Evolutionary conservation across 2,329 filamentous ascomycete genomes (phyloP).

Genomic region (Didymellaceae sp.): DNA sequence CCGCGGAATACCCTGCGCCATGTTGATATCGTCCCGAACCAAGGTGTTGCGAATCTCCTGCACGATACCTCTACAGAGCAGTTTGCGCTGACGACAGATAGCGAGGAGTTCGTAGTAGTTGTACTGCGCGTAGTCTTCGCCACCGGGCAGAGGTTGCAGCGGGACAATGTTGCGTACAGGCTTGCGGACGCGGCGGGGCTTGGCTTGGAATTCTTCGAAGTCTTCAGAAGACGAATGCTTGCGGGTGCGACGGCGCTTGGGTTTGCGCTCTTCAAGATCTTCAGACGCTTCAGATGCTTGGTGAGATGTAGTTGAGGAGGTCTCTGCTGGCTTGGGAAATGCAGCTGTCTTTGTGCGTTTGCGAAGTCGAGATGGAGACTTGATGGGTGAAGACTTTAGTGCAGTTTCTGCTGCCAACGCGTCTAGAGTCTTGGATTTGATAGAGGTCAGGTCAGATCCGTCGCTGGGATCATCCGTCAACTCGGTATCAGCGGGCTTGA

Average conservation of each 20-base stretch:
- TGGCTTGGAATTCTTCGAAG: too few species aligned
- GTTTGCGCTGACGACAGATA: conserved; percentile 22
- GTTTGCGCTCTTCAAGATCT: too few species aligned
- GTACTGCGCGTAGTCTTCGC: conserved; percentile 17
- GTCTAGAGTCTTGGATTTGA: not conserved
- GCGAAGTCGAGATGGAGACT: not conserved
- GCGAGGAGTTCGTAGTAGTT: conserved; percentile 26
- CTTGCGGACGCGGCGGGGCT: too few species aligned
- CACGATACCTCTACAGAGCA: conserved; percentile 19
- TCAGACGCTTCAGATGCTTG: too few species aligned
- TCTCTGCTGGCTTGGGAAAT: too few species aligned
- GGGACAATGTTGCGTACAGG: not conserved
- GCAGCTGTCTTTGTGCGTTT: too few species aligned
- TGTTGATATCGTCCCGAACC: conserved; percentile 29
- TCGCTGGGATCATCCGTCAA: not conserved
- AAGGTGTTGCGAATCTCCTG: conserved; percentile 22
- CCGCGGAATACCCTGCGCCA: conserved; percentile 11
- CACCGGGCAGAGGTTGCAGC: conserved; percentile 5
- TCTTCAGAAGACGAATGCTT: too few species aligned
- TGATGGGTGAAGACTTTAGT: not conserved
- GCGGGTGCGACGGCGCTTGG: too few species aligned
- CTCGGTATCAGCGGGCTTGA: not conserved
- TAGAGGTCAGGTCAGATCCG: not conserved
- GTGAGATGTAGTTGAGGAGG: too few species aligned
- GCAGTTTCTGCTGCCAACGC: too few species aligned